phyloP scores from a whole-genome alignment of 345 rosid genomes.

The Firmiana major region DNA sequence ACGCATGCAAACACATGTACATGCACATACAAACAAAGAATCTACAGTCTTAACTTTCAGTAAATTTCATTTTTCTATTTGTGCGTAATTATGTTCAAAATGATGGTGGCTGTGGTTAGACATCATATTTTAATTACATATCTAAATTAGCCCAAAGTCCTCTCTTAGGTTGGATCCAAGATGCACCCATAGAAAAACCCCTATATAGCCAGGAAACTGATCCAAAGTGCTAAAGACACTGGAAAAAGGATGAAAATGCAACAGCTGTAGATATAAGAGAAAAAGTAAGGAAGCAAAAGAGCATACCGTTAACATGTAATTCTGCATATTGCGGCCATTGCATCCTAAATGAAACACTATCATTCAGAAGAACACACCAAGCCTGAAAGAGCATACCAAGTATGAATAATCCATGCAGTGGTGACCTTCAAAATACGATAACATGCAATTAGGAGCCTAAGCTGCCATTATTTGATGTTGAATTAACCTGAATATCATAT shows the following conservation, averaged over 20 bases:
- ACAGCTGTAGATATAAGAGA: neutral
- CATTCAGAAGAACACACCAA: neutral
- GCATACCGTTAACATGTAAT: neutral
- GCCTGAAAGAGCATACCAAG: neutral
- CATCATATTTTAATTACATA: neutral
- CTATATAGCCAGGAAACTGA: neutral
- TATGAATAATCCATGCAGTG: neutral
- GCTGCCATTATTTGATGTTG: neutral
- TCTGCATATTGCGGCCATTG: neutral
- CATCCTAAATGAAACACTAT: neutral
- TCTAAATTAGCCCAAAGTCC: neutral
- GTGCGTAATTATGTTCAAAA: neutral
- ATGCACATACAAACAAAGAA: neutral
- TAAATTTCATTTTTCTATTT: neutral
- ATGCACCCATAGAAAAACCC: neutral
- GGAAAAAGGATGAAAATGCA: neutral
- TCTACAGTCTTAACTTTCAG: neutral
- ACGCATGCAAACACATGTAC: neutral
- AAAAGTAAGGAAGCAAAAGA: neutral
- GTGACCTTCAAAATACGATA: neutral
- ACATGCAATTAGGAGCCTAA: neutral
- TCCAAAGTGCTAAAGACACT: neutral
- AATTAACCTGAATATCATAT: slow-evolving; percentile 34
- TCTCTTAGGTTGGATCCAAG: neutral
- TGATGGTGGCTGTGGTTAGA: neutral